Conservation (phyloP, 176 grass and related monocot species). For the Bromus sterilis region DNA sequence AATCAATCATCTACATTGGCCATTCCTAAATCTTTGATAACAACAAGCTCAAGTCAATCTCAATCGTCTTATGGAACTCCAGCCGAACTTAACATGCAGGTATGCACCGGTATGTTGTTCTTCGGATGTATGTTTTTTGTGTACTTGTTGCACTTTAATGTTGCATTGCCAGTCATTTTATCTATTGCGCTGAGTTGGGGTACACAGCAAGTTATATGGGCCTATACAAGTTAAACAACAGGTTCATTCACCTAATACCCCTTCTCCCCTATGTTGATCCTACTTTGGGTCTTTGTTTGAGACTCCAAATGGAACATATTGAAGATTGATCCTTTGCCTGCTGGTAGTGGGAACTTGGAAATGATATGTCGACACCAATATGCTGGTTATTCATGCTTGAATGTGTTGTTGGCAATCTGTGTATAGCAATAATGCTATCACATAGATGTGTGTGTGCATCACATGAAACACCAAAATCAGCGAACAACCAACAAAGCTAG, state of each 20-base stretch:
- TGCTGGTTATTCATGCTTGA: neutral
- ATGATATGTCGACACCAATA: neutral
- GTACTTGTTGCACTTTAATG: neutral
- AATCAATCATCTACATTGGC: slow-evolving; percentile 28
- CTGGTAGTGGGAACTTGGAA: neutral
- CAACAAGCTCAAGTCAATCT: slow-evolving; percentile 31
- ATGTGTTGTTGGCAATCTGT: neutral
- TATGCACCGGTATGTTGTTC: slow-evolving; percentile 25
- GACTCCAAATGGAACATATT: neutral
- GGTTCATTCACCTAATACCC: neutral
- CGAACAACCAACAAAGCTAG: neutral
- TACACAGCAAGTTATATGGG: neutral
- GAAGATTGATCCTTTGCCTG: neutral
- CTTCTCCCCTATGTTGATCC: neutral
- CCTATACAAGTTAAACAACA: neutral
- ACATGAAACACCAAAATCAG: neutral
- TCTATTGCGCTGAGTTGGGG: neutral
- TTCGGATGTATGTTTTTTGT: neutral
- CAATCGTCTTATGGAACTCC: slow-evolving; percentile 33
- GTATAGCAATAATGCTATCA: neutral
- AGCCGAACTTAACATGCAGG: slow-evolving; percentile 55
- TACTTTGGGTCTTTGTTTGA: neutral
- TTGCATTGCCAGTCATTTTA: neutral
- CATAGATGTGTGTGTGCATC: neutral
- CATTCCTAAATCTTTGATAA: slow-evolving; percentile 23